These are phyloP conservation scores for Gossypium gossypioides DNA, from an alignment of 441 rosid species.

Conservation along the genomic window DNA sequence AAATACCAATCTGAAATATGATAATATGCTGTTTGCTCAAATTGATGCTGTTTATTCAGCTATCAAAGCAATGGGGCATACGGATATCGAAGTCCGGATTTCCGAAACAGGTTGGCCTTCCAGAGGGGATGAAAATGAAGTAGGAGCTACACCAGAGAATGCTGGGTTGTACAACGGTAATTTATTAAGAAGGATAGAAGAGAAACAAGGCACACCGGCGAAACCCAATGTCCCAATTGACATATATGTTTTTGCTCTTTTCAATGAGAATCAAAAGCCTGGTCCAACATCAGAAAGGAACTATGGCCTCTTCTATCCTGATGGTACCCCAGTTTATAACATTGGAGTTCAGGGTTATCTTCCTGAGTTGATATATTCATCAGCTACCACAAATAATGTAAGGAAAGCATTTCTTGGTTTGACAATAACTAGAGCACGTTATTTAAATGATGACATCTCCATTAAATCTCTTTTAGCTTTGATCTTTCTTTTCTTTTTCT, in stretches of 20 bases:
- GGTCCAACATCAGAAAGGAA: background rate
- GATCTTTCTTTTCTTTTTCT: background rate
- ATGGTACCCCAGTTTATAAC: slow-evolving; percentile 22
- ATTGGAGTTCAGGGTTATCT: slow-evolving; percentile 57
- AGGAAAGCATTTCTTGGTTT: slow-evolving; percentile 10
- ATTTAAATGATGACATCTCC: background rate
- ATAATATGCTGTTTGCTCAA: slow-evolving; percentile 19
- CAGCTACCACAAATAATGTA: slow-evolving; percentile 26
- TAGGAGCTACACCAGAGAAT: slow-evolving; percentile 8
- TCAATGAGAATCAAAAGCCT: background rate
- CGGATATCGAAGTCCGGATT: slow-evolving; percentile 11
- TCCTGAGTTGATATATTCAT: slow-evolving; percentile 41
- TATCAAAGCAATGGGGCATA: slow-evolving; percentile 13
- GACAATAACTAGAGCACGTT: background rate
- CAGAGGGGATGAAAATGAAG: slow-evolving; percentile 6
- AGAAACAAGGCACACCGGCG: slow-evolving; percentile 12
- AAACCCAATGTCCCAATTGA: slow-evolving; percentile 13
- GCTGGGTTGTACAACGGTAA: slow-evolving; percentile 14
- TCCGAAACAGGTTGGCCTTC: slow-evolving; percentile 19
- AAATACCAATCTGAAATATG: slow-evolving; percentile 6
- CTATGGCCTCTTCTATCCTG: background rate
- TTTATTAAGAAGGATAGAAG: slow-evolving; percentile 2
- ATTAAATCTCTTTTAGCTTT: background rate
- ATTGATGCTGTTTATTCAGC: slow-evolving; percentile 22
- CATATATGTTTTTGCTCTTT: slow-evolving; percentile 15